Percentiles rank a stretch among this genome's conserved stretches.
phyloP scores from a whole-genome alignment of 1,284 basidiomycete genomes.

The Violaceomyces palustris region DNA sequence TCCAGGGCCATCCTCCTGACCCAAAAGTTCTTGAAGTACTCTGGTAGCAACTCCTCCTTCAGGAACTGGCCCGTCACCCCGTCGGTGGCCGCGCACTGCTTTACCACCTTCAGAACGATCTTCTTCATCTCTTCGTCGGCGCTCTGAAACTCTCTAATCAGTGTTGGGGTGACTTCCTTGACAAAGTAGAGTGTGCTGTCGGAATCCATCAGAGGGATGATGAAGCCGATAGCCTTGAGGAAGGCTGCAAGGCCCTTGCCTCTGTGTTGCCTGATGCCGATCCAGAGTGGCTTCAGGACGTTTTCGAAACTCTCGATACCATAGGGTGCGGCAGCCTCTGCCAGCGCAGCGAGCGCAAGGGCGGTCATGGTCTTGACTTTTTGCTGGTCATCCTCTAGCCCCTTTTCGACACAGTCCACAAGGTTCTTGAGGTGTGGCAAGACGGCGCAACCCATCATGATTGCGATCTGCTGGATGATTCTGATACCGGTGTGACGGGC shows the following conservation, averaged over 20 bases:
- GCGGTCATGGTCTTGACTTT: slow-evolving; percentile 99
- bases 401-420: slow-evolving; percentile 92
- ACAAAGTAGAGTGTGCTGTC: slow-evolving; percentile 59
- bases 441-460: slow-evolving; percentile 99
- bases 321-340: slow-evolving; percentile 94
- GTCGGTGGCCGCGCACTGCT: slow-evolving; percentile 96
- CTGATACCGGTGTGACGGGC: slow-evolving; percentile 98
- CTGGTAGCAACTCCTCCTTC: slow-evolving; percentile 94
- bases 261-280: slow-evolving; percentile 93
- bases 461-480: slow-evolving; percentile 98
- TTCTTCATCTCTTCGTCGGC: slow-evolving; percentile 99
- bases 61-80: slow-evolving; percentile 50
- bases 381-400: slow-evolving; percentile 94
- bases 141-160: slow-evolving; percentile 98
- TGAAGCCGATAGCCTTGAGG: slow-evolving; percentile 97
- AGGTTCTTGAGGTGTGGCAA: slow-evolving; percentile 93
- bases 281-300: slow-evolving; percentile 95
- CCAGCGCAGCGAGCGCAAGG: slow-evolving; percentile 87
- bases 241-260: slow-evolving; percentile 97
- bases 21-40: slow-evolving; percentile 99
- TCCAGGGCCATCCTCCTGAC: slow-evolving; percentile 90
- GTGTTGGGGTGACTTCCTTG: slow-evolving; percentile 50
- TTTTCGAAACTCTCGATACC: slow-evolving; percentile 99
- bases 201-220: slow-evolving; percentile 98
- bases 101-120: slow-evolving; percentile 97